phyloP scores from a whole-genome alignment of 2,329 filamentous ascomycete genomes.

The Botrytis cinerea region DNA sequence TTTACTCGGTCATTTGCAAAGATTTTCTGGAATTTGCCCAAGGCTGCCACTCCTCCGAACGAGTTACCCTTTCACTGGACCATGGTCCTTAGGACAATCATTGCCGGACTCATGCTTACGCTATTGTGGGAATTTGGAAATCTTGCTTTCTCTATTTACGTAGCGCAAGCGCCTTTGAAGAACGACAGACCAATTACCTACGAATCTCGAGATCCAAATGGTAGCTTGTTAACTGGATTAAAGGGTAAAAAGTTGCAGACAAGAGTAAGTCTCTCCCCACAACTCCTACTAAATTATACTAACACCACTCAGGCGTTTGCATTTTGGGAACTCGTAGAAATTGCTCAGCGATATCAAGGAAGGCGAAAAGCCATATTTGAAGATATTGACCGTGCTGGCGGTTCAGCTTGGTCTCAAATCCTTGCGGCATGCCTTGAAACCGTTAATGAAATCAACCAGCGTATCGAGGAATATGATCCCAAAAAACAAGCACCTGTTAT shows the following conservation, averaged over 20 bases:
- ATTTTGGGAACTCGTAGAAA: slow-evolving; percentile 85
- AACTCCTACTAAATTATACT: slow-evolving; percentile 13
- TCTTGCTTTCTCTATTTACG: slow-evolving; percentile 74
- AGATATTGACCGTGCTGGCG: slow-evolving; percentile 81
- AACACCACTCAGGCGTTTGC: slow-evolving; percentile 66
- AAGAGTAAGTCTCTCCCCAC: slow-evolving; percentile 53
- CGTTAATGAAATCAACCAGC: slow-evolving; percentile 65
- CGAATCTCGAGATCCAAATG: slow-evolving; percentile 88
- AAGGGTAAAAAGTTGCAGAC: slow-evolving; percentile 80
- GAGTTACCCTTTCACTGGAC: slow-evolving; percentile 59
- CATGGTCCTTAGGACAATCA: slow-evolving; percentile 57
- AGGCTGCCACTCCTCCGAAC: slow-evolving; percentile 63
- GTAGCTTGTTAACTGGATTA: slow-evolving; percentile 80
- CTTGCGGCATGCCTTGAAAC: slow-evolving; percentile 68
- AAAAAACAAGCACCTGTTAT: slow-evolving; percentile 44
- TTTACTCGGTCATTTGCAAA: slow-evolving; percentile 70
- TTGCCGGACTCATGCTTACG: slow-evolving; percentile 66
- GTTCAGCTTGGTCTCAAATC: slow-evolving; percentile 80
- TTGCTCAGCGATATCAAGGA: slow-evolving; percentile 72
- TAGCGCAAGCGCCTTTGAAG: slow-evolving; percentile 80
- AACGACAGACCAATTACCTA: slow-evolving; percentile 79
- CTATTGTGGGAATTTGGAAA: slow-evolving; percentile 78
- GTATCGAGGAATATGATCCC: slow-evolving; percentile 59
- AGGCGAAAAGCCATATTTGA: slow-evolving; percentile 77
- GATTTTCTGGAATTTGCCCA: slow-evolving; percentile 73